Base-by-base conservation (phyloP, 2,329 filamentous ascomycete species). In the Aspergillus sojae region DNA sequence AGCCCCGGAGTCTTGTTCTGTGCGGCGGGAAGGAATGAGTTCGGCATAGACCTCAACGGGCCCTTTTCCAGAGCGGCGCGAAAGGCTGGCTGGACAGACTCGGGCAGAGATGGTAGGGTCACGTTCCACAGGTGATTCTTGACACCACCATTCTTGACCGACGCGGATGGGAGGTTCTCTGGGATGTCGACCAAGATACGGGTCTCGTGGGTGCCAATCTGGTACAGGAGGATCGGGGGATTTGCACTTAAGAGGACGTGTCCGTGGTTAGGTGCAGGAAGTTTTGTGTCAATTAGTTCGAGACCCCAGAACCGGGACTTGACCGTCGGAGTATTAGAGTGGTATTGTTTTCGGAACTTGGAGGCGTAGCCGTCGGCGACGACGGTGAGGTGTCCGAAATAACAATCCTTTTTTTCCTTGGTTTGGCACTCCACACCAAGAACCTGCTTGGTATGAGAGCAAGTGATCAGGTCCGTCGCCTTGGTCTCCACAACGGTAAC, bases 121-220 rank as follows among this genome's bases (percentile, higher is more conserved):
- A 89, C 85, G 69, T 94, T 92, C 64, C 85, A 82, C 68, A 99
- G 86, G 80, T 99, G 94, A 62, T 86, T 88, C 70, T 94, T 92
- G 11, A 97, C 91, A 61, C 94, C 94, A 58, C 95, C 95, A 57
- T 86, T 88, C 41, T 89, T 85, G 2, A 89, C 82, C 0, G 89
- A 86, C 0, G 94, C 94, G 21, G 89, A 88, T 9, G 92, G 88
- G 2, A 92, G 84, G 72, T 90, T 88, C 34, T 90, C 87, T 5
- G 94, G 94, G 14, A 98, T 88, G 76, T 98, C 94, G 72, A 98
- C 88, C 26, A 99, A 86, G 14, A 91, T 91, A 68, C 95, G 89
- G 1, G 95, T 99, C 81, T 98, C 95, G 80, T 91, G 94, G 5
- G 92, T 91, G 74, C 95, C 94, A 75, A 99, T 99, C 81, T 98